Evolutionary conservation across 176 grass and related monocot species (phyloP), one percentile per base, ranked within the genome.

Genomic region (Oryza officinalis): DNA sequence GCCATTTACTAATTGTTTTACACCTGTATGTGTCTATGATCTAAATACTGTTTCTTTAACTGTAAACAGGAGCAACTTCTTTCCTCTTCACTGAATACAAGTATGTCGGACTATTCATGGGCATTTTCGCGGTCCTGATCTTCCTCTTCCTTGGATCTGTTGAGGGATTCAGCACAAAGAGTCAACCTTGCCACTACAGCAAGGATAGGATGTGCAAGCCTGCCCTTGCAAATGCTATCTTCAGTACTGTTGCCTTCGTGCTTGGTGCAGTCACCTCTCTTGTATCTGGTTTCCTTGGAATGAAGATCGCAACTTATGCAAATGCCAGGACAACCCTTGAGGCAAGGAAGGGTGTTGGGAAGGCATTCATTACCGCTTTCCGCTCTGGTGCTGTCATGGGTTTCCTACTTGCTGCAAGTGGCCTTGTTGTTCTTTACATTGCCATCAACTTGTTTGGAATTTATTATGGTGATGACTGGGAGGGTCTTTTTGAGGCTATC

Each of bases 351-450:
- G 94, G 94, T 73, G 94, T 97, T 5, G 94, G 94, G 75, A 94
- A 97, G 83, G 94, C 94, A 57, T 97, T 97, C 61, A 97, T 94
- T 23, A 80, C 75, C 63, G 94, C 94, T 67, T 94, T 97, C 80
- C 92, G 94, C 71, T 97, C 94, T 86, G 94, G 94, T 85, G 94
- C 92, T 81, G 94, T 97, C 27, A 97, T 97, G 94, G 94, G 94
- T 72, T 97, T 97, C 83, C 83, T 97, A 78, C 92, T 97, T 84
- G 94, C 94, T 87, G 94, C 94, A 8, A 97, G 93, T 87, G 94
- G 94, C 23, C 94, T 97, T 77, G 80, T 97, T 73, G 92, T 97
- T 75, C 92, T 97, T 74, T 97, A 90, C 71, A 69, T 97, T 41
- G 81, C 90, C 28, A 97, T 97, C 65, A 97, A 97, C 84, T 25